Evolutionary conservation across 2,329 filamentous ascomycete species (phyloP).

Genomic region (Xylaria multiplex): DNA sequence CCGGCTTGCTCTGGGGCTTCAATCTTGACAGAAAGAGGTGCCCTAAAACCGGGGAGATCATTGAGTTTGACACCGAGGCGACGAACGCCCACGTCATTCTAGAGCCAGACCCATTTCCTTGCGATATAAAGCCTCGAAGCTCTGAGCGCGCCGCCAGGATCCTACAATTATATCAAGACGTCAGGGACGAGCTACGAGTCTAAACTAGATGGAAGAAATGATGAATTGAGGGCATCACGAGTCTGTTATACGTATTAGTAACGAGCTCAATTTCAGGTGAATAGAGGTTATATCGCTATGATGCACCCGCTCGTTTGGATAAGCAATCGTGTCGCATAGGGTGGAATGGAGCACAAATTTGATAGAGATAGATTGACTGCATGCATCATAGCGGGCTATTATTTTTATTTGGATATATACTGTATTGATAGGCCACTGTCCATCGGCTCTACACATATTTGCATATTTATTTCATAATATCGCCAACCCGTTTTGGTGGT

Average conservation of each 20-base stretch:
- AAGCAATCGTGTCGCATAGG: conserved; percentile 1
- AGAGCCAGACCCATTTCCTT: conserved; percentile 59
- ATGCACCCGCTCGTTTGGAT: conserved; percentile 12
- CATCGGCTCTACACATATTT: not conserved
- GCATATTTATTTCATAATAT: conserved; percentile 17
- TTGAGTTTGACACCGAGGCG: conserved; percentile 60
- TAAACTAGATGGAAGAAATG: conserved; percentile 1
- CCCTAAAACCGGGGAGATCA: conserved; percentile 53
- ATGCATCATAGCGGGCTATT: not conserved
- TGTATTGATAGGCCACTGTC: not conserved
- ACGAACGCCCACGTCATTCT: conserved; percentile 64
- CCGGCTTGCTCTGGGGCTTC: conserved; percentile 62
- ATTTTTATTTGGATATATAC: conserved; percentile 5
- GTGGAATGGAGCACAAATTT: not conserved
- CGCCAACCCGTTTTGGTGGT: conserved; percentile 26
- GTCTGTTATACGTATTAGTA: not conserved
- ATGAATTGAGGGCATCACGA: not conserved
- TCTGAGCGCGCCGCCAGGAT: conserved; percentile 53
- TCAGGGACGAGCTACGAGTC: conserved; percentile 48
- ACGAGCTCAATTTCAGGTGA: not conserved
- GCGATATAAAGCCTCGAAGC: conserved; percentile 56
- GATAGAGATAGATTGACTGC: conserved; percentile 12
- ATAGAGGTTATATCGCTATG: not conserved
- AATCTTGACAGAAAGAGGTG: conserved; percentile 55
- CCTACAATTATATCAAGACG: conserved; percentile 51